A percentile compares a stretch with the other conserved stretches of the same genome.
Conservation (phyloP, 371 early-diverging fungal species). For the Umbelopsis sp. region DNA sequence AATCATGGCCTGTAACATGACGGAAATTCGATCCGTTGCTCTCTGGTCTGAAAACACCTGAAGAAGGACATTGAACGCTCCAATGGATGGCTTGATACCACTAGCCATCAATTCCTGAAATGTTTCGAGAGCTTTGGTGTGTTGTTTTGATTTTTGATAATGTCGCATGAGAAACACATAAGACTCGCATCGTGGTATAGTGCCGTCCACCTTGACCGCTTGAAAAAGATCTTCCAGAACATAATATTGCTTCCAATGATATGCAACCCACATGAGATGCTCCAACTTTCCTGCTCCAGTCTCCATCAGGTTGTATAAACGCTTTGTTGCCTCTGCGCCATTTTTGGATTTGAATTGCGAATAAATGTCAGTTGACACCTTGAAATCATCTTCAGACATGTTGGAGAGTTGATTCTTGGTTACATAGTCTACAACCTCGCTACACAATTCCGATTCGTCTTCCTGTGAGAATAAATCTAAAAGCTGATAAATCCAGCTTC, state of each 20-base stretch:
- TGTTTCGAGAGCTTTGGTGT: constrained; percentile 37
- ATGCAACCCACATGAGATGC: not conserved
- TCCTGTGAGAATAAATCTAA: not conserved
- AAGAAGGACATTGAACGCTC: constrained; percentile 50
- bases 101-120: constrained; percentile 46
- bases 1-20: constrained; percentile 43
- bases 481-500: constrained; percentile 6
- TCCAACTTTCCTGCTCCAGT: not conserved
- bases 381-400: constrained; percentile 36
- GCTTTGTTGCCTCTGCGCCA: constrained; percentile 19
- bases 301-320: not conserved
- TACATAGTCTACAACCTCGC: constrained; percentile 26
- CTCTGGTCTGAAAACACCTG: constrained; percentile 50
- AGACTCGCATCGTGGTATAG: constrained; percentile 20
- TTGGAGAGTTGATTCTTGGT: constrained; percentile 23
- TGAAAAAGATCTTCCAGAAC: constrained; percentile 21
- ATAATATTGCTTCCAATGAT: constrained; percentile 8
- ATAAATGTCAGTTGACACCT: constrained; percentile 8
- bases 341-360: constrained; percentile 18
- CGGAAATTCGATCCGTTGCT: constrained; percentile 33
- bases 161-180: constrained; percentile 40
- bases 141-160: constrained; percentile 26
- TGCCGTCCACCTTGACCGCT: not conserved
- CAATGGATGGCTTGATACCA: constrained; percentile 35
- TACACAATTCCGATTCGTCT: not conserved